Evolutionary conservation across 2,329 filamentous ascomycete species (phyloP), one percentile per base, ranked within the genome.

Genomic region (Pestalotiopsis sp.): DNA sequence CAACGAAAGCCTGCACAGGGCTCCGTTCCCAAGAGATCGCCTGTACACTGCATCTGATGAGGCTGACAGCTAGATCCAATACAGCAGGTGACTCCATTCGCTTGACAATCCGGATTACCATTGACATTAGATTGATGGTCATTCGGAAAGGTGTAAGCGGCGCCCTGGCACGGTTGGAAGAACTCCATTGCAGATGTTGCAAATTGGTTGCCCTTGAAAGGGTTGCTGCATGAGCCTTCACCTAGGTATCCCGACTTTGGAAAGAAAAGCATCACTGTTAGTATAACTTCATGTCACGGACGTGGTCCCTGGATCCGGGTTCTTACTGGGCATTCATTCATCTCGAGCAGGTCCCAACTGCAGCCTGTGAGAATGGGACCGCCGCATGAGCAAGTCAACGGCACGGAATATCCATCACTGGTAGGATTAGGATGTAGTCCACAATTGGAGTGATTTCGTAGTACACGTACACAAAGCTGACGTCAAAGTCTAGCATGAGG

Each of bases 381-480:
- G 14, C 38, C 61, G 27, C 61, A 64, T 7, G 61, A 64, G 25
- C 61, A 64, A 14, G 61, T 64, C n/a, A 64, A 13, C 2, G 61
- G 61, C 23, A 64, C n/a, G 17, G 61, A 45, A 20, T 49, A 64
- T 3, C 61, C 61, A 23, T 64, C 61, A 5, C 61, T 64, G 25
- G 9, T 13, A 12, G 23, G 12, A 12, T 17, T 64, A 20, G 38
- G 36, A n/a, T 14, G 14, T 5, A 12, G 27, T 25, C 12, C 7
- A 36, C 31, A 9, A 36, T 6, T 27, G 14, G 12, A 12, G 12
- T 12, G 20, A 12, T 62, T 6, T 12, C 11, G 12, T 23, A 25
- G n/a, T 17, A 64, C 23, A 64, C 61, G n/a, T 64, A 64, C 61
- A 64, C 61, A 36, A 64, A 41, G 23, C 61, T 64, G 39, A 49